These are phyloP conservation scores for Kodamaea plutei DNA, from an alignment of 1,139 yeast species.

Conservation along the genomic window DNA sequence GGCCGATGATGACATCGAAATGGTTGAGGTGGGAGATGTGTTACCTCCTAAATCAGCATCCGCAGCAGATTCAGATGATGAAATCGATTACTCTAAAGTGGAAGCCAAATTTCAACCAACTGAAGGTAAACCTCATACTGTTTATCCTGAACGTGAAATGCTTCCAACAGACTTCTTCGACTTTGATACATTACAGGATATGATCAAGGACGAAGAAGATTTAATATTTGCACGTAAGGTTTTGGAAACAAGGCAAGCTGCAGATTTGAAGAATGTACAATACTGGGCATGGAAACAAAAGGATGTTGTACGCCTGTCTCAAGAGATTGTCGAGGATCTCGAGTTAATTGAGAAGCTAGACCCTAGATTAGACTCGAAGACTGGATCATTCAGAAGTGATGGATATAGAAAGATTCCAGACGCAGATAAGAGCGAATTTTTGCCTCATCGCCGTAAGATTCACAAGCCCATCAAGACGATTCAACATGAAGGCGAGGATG, in stretches of 20 bases:
- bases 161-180: constrained; percentile 34
- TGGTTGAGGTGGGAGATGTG: too few species aligned
- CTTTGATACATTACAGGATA: constrained; percentile 47
- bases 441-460: constrained; percentile 67
- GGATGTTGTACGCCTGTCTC: constrained; percentile 23
- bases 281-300: constrained; percentile 70
- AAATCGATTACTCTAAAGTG: constrained; percentile 22
- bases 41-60: constrained; percentile 7
- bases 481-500: constrained; percentile 55
- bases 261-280: constrained; percentile 37
- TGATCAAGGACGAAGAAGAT: constrained; percentile 76
- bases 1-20: constrained; percentile 3
- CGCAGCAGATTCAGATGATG: constrained; percentile 10
- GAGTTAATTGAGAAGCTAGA: constrained; percentile 32
- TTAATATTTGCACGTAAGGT: constrained; percentile 47
- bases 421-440: constrained; percentile 64
- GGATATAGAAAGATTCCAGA: constrained; percentile 77
- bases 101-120: constrained; percentile 46
- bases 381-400: constrained; percentile 69
- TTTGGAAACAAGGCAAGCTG: constrained; percentile 24
- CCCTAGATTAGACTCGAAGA: constrained; percentile 36
- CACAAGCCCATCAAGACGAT: constrained; percentile 54
- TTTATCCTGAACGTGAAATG: constrained; percentile 41
- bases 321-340: constrained; percentile 25
- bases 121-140: constrained; percentile 43